These are phyloP conservation scores for Pezicula carpinea DNA, from an alignment of 2,329 filamentous ascomycete species.

Conservation along the genomic window DNA sequence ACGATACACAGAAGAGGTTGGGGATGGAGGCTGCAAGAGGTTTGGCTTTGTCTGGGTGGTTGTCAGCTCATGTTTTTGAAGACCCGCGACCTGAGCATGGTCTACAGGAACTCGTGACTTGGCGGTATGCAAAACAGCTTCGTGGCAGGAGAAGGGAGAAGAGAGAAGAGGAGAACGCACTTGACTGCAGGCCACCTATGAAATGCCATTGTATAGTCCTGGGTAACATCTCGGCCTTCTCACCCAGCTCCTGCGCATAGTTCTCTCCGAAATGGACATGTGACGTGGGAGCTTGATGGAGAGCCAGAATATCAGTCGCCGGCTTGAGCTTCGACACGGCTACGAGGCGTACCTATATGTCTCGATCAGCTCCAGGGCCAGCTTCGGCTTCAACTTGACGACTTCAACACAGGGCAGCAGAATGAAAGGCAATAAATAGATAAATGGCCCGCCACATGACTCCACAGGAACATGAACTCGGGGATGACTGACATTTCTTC, in stretches of 20 bases:
- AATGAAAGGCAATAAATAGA: neutral
- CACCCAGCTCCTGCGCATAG: slow-evolving; percentile 82
- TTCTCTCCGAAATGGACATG: slow-evolving; percentile 93
- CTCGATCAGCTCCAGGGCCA: slow-evolving; percentile 15
- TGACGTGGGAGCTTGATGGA: slow-evolving; percentile 57
- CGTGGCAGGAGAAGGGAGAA: too few species aligned
- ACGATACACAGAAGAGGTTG: slow-evolving; percentile 88
- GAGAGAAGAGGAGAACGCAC: slow-evolving; percentile 33
- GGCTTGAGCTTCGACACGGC: slow-evolving; percentile 97
- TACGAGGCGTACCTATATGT: slow-evolving; percentile 69
- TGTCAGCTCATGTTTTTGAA: neutral
- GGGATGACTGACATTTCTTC: slow-evolving; percentile 45
- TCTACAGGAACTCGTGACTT: too few species aligned
- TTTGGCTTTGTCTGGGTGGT: slow-evolving; percentile 75
- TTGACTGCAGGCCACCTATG: slow-evolving; percentile 86
- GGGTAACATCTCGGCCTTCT: slow-evolving; percentile 80
- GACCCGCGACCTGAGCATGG: too few species aligned
- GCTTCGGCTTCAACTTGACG: too few species aligned
- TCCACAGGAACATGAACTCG: neutral
- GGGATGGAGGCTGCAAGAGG: slow-evolving; percentile 75
- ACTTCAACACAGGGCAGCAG: neutral
- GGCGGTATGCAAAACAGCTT: too few species aligned
- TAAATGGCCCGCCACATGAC: neutral
- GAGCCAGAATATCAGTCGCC: slow-evolving; percentile 79
- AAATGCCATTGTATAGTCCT: slow-evolving; percentile 85